A percentile compares a stretch with the other conserved stretches of the same genome.
Evolutionary conservation across 1,284 basidiomycete species (phyloP).

Genomic region (Cryptococcus sp.): DNA sequence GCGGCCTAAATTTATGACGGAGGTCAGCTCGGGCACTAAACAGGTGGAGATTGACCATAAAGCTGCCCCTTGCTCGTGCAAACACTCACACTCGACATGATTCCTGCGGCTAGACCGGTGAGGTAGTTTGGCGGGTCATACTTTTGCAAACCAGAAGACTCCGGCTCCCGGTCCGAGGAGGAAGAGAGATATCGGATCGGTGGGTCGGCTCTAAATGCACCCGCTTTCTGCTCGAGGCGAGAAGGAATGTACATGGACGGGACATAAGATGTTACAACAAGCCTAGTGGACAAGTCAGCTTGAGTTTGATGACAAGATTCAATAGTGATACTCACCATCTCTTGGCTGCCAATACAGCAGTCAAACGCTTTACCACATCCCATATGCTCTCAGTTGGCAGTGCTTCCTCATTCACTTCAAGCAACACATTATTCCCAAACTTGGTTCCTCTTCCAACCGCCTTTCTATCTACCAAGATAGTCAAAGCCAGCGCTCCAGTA

Average conservation of each 20-base stretch:
- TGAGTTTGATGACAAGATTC: neutral
- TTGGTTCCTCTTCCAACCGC: slow-evolving; percentile 16
- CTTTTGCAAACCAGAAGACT: neutral
- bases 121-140: slow-evolving; percentile 46
- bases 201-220: slow-evolving; percentile 9
- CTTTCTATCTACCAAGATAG: slow-evolving; percentile 14
- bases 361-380: slow-evolving; percentile 9
- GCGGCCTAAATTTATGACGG: slow-evolving; percentile 17
- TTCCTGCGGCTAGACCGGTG: slow-evolving; percentile 39
- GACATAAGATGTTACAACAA: slow-evolving; percentile 40
- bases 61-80: neutral
- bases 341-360: slow-evolving; percentile 10
- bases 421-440: slow-evolving; percentile 8
- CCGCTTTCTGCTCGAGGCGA: slow-evolving; percentile 6
- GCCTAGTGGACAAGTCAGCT: slow-evolving; percentile 24
- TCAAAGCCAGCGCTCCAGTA: slow-evolving; percentile 12
- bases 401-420: slow-evolving; percentile 15
- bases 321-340: slow-evolving; percentile 29
- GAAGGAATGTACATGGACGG: slow-evolving; percentile 45
- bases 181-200: slow-evolving; percentile 35
- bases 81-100: slow-evolving; percentile 29
- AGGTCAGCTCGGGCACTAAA: slow-evolving; percentile 8
- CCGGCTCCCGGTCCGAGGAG: neutral
- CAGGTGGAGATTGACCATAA: neutral
- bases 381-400: slow-evolving; percentile 9